Conservation (phyloP, 1,284 basidiomycete genomes). For the Tausonia pullulans region DNA sequence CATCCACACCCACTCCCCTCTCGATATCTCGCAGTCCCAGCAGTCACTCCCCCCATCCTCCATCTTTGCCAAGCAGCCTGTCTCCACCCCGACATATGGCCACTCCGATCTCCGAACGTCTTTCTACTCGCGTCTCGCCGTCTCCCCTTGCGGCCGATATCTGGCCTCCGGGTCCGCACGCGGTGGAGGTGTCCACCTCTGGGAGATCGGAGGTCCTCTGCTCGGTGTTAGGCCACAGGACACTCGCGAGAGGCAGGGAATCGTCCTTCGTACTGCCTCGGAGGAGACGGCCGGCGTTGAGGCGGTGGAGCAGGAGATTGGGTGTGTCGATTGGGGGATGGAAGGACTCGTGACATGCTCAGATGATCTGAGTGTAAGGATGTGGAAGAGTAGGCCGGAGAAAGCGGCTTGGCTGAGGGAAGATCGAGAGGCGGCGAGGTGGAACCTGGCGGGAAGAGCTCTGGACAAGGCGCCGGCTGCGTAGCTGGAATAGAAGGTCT, state of each 20-base stretch:
- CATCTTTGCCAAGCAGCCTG: too few relatives aligned
- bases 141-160: conserved; percentile 30
- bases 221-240: background rate
- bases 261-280: background rate
- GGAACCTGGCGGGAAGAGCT: background rate
- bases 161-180: conserved; percentile 28
- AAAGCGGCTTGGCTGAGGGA: background rate
- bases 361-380: background rate
- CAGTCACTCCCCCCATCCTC: conserved; percentile 6
- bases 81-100: conserved; percentile 24
- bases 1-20: conserved; percentile 10
- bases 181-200: conserved; percentile 30
- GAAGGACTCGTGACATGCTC: too few relatives aligned
- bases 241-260: background rate
- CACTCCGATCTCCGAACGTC: conserved; percentile 27
- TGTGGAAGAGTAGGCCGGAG: background rate
- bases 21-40: conserved; percentile 11
- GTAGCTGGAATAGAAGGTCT: too few relatives aligned
- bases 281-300: background rate
- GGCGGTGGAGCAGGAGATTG: background rate
- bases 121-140: conserved; percentile 31
- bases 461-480: background rate
- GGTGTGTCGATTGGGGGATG: background rate
- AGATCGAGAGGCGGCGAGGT: background rate
- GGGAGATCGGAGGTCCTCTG: conserved; percentile 22